These are phyloP conservation scores for Lepiota venenata DNA, from an alignment of 768 basidiomycete genomes.

Conservation along the genomic window DNA sequence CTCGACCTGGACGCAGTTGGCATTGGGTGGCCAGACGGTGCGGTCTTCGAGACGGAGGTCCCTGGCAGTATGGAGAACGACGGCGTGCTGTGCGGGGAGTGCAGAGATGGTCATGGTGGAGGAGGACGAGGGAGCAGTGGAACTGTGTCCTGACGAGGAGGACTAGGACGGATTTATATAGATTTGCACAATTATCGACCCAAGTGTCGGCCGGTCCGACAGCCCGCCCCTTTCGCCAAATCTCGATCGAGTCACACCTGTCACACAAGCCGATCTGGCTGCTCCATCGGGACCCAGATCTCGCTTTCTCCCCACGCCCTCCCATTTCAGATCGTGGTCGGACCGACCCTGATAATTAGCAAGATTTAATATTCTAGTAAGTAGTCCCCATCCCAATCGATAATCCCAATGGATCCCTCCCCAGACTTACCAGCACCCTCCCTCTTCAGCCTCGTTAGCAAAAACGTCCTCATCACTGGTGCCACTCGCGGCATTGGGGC, in stretches of 20 bases:
- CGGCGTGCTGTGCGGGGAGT: constrained; percentile 53
- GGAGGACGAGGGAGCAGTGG: constrained; percentile 16
- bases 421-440: constrained; percentile 44
- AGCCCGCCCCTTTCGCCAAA: constrained; percentile 1
- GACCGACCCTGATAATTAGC: constrained; percentile 15
- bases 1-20: constrained; percentile 76
- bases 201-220: constrained; percentile 11
- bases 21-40: constrained; percentile 64
- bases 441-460: constrained; percentile 65
- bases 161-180: constrained; percentile 8
- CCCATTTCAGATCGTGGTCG: constrained; percentile 1
- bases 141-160: constrained; percentile 8
- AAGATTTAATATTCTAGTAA: constrained; percentile 4
- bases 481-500: constrained; percentile 67
- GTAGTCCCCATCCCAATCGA: constrained; percentile 9
- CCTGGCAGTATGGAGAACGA: constrained; percentile 67
- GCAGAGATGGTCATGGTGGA: constrained; percentile 30
- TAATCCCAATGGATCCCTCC: constrained; percentile 46
- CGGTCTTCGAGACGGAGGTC: constrained; percentile 83
- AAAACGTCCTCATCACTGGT: constrained; percentile 78
- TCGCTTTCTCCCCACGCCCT: background rate
- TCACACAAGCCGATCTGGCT: constrained; percentile 1
- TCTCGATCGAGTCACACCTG: constrained; percentile 9
- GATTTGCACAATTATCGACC: constrained; percentile 6
- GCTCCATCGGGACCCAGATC: constrained; percentile 10